phyloP scores from a whole-genome alignment of 2,329 filamentous ascomycete species.

The Nothophoma quercina region DNA sequence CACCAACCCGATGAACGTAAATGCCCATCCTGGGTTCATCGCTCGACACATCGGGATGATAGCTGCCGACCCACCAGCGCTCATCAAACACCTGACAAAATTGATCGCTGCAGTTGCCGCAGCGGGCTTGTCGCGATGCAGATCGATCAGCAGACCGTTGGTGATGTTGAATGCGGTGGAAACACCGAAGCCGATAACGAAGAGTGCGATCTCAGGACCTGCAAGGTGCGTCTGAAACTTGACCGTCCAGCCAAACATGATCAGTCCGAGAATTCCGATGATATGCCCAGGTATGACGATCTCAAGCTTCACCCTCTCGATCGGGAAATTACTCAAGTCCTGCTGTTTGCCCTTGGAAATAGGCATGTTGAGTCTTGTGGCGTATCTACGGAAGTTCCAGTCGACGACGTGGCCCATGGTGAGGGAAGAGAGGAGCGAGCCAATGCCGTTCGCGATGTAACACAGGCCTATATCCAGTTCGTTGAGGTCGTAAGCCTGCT shows the following conservation, averaged over 20 bases:
- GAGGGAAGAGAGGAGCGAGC: constrained; percentile 35
- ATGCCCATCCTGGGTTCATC: constrained; percentile 56
- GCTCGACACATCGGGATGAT: constrained; percentile 53
- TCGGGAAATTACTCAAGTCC: constrained; percentile 61
- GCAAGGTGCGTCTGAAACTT: constrained; percentile 49
- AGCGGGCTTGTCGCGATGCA: constrained; percentile 50
- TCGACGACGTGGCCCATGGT: constrained; percentile 61
- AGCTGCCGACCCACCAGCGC: constrained; percentile 47
- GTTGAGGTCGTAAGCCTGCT: constrained; percentile 38
- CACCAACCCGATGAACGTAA: constrained; percentile 51
- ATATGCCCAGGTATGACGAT: constrained; percentile 50
- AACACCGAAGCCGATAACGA: constrained; percentile 61
- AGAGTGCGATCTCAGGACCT: constrained; percentile 57
- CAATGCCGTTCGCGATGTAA: constrained; percentile 41
- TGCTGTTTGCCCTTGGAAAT: constrained; percentile 67
- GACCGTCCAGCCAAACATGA: constrained; percentile 55
- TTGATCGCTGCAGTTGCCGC: constrained; percentile 52
- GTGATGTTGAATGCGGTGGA: constrained; percentile 60
- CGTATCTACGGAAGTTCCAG: constrained; percentile 76
- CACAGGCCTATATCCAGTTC: constrained; percentile 42
- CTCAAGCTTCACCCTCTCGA: constrained; percentile 56
- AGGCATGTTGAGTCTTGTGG: constrained; percentile 66
- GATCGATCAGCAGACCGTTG: constrained; percentile 56
- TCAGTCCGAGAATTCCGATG: constrained; percentile 39
- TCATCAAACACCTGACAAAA: constrained; percentile 48